A percentile compares a stretch with the other conserved stretches of the same genome.
Conservation (phyloP, 108 stramenopile genomes). For the Skeletonema marinoi region DNA sequence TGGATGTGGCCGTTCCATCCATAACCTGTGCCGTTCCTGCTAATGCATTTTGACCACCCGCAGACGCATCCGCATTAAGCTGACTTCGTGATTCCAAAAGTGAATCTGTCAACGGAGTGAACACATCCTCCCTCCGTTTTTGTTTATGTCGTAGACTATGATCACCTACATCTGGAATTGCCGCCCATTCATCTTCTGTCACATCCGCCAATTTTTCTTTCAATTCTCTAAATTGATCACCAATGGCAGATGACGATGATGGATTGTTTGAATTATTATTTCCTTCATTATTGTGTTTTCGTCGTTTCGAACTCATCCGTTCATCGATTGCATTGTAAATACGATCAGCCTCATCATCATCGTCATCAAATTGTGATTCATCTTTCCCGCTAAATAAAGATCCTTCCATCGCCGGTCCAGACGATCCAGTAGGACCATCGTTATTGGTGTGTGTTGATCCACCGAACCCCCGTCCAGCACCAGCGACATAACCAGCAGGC, state of each 20-base stretch:
- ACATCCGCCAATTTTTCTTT: slow-evolving; percentile 90
- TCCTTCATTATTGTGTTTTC: slow-evolving; percentile 30
- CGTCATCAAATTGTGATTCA: slow-evolving; percentile 85
- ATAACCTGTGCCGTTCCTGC: slow-evolving; percentile 35
- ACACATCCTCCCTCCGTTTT: slow-evolving; percentile 80
- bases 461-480: slow-evolving; percentile 75
- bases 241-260: slow-evolving; percentile 63
- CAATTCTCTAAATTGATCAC: slow-evolving; percentile 95
- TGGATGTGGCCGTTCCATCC: slow-evolving; percentile 15
- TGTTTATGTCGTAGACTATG: slow-evolving; percentile 89
- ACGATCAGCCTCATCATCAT: slow-evolving; percentile 95
- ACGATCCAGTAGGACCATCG: slow-evolving; percentile 26
- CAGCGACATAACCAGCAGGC: slow-evolving; percentile 87
- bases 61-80: slow-evolving; percentile 56
- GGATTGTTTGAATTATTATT: slow-evolving; percentile 12
- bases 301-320: slow-evolving; percentile 84
- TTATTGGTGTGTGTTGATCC: slow-evolving; percentile 21
- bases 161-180: slow-evolving; percentile 97
- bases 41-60: slow-evolving; percentile 37
- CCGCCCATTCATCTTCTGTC: slow-evolving; percentile 93
- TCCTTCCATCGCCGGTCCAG: slow-evolving; percentile 27
- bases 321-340: slow-evolving; percentile 97
- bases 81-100: slow-evolving; percentile 67
- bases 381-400: slow-evolving; percentile 41
- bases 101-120: slow-evolving; percentile 92